Evolutionary conservation across 345 rosid genomes (phyloP).

Genomic region (Populus tremula): DNA sequence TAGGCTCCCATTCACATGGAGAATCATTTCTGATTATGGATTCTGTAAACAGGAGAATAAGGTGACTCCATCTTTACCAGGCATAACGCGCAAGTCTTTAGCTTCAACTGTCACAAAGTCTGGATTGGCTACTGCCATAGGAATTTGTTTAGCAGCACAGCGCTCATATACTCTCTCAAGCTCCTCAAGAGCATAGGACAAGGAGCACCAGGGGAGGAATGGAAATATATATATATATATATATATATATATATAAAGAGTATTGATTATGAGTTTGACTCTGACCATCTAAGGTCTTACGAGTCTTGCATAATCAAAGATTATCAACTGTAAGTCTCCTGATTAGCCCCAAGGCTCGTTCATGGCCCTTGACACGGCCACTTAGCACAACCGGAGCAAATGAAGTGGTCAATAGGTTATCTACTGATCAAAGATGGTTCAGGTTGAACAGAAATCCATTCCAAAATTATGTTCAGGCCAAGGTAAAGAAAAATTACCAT

Average conservation of each 20-base stretch:
- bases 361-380: background rate
- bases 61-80: constrained; percentile 47
- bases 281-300: background rate
- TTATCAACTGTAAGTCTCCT: background rate
- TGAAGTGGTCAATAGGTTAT: background rate
- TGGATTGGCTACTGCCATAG: constrained; percentile 94
- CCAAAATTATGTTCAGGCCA: background rate
- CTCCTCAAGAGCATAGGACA: constrained; percentile 57
- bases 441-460: background rate
- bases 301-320: too few species aligned
- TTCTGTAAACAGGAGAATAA: background rate
- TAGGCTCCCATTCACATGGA: background rate
- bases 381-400: background rate
- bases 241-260: background rate
- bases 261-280: constrained; percentile 1
- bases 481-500: background rate
- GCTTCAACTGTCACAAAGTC: constrained; percentile 94
- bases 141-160: constrained; percentile 66
- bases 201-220: constrained; percentile 41
- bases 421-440: background rate
- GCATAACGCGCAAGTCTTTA: constrained; percentile 75
- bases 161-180: constrained; percentile 76
- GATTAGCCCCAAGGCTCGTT: background rate
- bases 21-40: background rate
- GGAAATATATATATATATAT: background rate